Percentiles rank a stretch among this genome's conserved stretches.
phyloP scores from a whole-genome alignment of 2,329 filamentous ascomycete species.

The Domatiomyces catenatus region DNA sequence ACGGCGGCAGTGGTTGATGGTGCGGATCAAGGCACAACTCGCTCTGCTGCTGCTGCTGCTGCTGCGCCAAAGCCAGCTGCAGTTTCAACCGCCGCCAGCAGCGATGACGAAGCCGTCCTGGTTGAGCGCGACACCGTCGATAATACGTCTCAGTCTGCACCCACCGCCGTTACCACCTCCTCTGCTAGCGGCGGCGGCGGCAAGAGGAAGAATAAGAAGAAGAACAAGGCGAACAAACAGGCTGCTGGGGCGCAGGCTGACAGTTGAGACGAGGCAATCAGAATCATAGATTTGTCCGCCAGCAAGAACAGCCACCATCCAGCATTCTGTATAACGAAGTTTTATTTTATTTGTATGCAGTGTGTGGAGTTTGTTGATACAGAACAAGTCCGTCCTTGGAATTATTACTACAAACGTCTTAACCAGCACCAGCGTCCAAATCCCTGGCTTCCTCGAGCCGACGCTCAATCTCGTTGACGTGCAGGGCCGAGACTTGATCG shows the following conservation, averaged over 20 bases:
- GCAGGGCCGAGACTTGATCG: not conserved
- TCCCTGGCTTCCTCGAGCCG: not conserved
- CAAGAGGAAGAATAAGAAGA: constrained; percentile 2
- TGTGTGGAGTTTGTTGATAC: not conserved
- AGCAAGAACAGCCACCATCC: not conserved
- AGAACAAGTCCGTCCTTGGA: too few relatives aligned
- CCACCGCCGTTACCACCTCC: not conserved
- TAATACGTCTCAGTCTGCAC: not conserved
- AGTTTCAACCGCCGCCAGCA: not conserved
- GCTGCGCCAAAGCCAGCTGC: not conserved
- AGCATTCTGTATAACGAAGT: too few relatives aligned
- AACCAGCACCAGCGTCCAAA: not conserved
- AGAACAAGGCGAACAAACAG: constrained; percentile 1
- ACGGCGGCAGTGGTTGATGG: not conserved
- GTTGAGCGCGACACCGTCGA: not conserved
- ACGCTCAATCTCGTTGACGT: not conserved
- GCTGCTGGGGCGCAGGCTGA: not conserved
- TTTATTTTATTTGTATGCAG: too few relatives aligned
- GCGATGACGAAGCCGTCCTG: constrained; percentile 1
- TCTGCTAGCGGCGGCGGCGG: not conserved
- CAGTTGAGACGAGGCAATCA: not conserved
- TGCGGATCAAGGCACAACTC: not conserved
- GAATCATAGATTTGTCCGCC: not conserved
- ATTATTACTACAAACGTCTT: too few relatives aligned
- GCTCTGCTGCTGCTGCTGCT: too few relatives aligned